phyloP scores from a whole-genome alignment of 225 moss, liverwort and hornwort genomes.

The Bryum argenteum region DNA sequence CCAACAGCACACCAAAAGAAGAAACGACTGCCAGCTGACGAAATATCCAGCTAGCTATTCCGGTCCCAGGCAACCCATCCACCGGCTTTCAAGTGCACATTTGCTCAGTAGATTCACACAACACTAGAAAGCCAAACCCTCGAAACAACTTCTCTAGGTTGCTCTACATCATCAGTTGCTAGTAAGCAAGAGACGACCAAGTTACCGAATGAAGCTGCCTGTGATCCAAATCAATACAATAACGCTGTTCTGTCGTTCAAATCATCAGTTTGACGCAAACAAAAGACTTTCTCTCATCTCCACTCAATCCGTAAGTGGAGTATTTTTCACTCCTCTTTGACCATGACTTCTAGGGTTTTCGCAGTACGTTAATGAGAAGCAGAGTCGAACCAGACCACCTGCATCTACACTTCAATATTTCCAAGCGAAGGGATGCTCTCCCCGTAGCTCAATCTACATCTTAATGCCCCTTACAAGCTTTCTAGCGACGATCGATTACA shows the following conservation, averaged over 20 bases:
- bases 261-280: not conserved
- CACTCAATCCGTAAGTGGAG: not conserved
- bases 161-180: not conserved
- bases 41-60: not conserved
- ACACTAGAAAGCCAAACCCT: not conserved
- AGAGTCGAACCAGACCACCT: not conserved
- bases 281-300: not conserved
- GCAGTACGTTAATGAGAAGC: not conserved
- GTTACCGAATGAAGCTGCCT: not conserved
- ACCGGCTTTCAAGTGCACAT: not conserved
- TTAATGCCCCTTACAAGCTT: not conserved
- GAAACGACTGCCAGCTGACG: not conserved
- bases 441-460: slow-evolving; percentile 6
- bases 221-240: not conserved
- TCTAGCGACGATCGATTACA: slow-evolving; percentile 3
- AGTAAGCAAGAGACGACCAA: not conserved
- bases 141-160: not conserved
- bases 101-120: not conserved
- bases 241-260: not conserved
- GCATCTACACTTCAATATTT: not conserved
- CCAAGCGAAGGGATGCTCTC: not conserved
- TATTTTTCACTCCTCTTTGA: not conserved
- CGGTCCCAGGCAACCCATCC: not conserved
- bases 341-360: not conserved
- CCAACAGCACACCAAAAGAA: not conserved